phyloP scores from a whole-genome alignment of 108 stramenopile genomes.

The Pinguiococcus pyrenoidosus region DNA sequence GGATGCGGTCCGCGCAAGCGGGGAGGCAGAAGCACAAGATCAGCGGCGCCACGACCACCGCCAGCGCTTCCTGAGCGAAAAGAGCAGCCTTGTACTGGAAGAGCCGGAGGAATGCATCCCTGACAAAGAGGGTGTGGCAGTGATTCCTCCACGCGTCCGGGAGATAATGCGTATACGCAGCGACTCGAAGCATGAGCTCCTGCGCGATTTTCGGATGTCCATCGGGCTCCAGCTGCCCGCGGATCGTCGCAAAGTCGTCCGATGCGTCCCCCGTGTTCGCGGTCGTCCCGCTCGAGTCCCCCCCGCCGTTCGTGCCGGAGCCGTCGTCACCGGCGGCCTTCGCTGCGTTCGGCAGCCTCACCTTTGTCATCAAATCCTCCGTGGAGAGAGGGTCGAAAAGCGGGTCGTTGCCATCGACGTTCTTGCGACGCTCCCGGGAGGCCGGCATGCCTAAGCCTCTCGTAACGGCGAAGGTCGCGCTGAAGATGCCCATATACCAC shows the following conservation, averaged over 20 bases:
- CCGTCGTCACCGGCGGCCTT: background rate
- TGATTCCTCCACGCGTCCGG: conserved; percentile 67
- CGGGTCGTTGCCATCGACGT: no score
- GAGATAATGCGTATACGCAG: conserved; percentile 72
- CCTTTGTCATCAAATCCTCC: no score
- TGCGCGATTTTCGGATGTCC: conserved; percentile 39
- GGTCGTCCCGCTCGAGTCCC: conserved; percentile 5
- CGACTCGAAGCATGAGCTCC: conserved; percentile 57
- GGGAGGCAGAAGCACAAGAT: conserved; percentile 70
- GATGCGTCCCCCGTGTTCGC: background rate
- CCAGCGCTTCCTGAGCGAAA: conserved; percentile 47
- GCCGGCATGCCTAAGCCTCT: conserved; percentile 38
- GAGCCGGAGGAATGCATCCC: conserved; percentile 44
- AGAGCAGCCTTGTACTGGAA: conserved; percentile 64
- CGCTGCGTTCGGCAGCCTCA: no score
- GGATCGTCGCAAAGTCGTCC: conserved; percentile 13
- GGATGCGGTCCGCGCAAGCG: conserved; percentile 58
- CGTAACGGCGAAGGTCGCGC: conserved; percentile 55
- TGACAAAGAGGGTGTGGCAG: conserved; percentile 50
- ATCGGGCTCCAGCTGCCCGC: background rate
- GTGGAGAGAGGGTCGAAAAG: no score
- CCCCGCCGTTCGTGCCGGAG: background rate
- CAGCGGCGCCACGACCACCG: conserved; percentile 67
- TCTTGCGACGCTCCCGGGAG: no score
- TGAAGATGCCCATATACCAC: conserved; percentile 64